Evolutionary conservation across 768 basidiomycete genomes (phyloP), one percentile per base, ranked within the genome.

Genomic region (Trichaptum fuscoviolaceum): DNA sequence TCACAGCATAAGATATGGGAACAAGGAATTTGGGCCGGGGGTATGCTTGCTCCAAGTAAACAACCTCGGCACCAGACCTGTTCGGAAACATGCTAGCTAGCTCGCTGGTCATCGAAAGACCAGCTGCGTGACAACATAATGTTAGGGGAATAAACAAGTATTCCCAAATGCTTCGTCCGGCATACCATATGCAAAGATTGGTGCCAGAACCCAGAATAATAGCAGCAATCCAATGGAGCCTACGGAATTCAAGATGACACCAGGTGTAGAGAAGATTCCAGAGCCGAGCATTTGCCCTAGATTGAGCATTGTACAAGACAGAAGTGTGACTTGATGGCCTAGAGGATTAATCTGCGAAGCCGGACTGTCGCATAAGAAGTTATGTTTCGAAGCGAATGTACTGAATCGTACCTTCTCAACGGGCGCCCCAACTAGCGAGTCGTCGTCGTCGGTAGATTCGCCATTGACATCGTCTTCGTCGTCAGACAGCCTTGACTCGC

Each of bases 21-120:
- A 84, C 74, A 52, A 83, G 74, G 69, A 78, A 80, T 57, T 71
- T 76, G 0, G 82, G 81, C 63, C 76, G 73, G 10, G 79, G 80
- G 67, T 80, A 83, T 1, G 81, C 81, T 18, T 71, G 70, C 26
- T 82, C 80, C 18, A 83, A 73, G 64, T 82, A 83, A 3, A 79
- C 83, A 7, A 83, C 82, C 67, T 83, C 80, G 9, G 80, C 84
- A 7, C 83, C 83, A 7, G 82, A 81, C 18, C 84, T 77, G 64
- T 80, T 75, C 18, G 84, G 84, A 68, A 83, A 84, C 71, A 81
- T 81, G 36, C 79, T 75, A 1, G 80, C 78, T 34, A 80, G 79
- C 70, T 84, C 83, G 15, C 81, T 75, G 67, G 78, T 83, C 23
- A 80, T 75, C 18, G 77, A 70, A n/a, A 79, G 72, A n/a, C 71